Base-by-base conservation (phyloP, 139 green algal species). In the Chlorella ohadii region DNA sequence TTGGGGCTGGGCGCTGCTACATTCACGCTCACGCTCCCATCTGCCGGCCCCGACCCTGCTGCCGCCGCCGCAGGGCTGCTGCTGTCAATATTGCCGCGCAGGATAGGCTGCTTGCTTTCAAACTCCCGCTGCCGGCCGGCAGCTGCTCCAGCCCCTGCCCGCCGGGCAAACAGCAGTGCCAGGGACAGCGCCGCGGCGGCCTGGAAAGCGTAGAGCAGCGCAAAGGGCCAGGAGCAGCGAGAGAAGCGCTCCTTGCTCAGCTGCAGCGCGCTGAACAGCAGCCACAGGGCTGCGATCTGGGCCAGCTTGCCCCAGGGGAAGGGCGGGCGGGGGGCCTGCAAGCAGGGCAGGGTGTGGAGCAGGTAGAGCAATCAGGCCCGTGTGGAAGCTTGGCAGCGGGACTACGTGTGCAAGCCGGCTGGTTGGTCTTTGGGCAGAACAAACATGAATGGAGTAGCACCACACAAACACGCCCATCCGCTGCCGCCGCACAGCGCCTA, bases 271-370 rank as follows among this genome's bases (percentile, higher is more conserved):
- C 51, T 59, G 28, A 88, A 82, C 15, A 33, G 39, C 41, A 36
- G 55, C 84, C 84, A 88, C 57, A 88, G 78, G 78, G 72, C 36
- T 23, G 47, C 20, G 27, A 88, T 36, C 84, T 82, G 78, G 20
- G 16, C 55, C 11, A 67, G 4, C 20, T 67, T 47, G 28, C n/a
- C 1, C 72, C 72, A 64, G 28, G 72, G 44, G n/a, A 63, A 25
- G 44, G 16, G 44, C 17, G 33, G 28, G 0, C 44, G n/a, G 16
- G 44, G 44, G 13, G n/a, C 17, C 44, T 63, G 72, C 44, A 64
- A n/a, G 25, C 19, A 7, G 19, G 1, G 17, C 47, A 77, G 6
- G n/a, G 39, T 0, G 38, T 5, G 20, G 11, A 11, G 44, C 44
- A 55, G 44, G 7, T 6, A 11, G 44, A n/a, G n/a, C n/a, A n/a